These are phyloP conservation scores for Lichina pygmaea DNA, from an alignment of 495 filamentous ascomycete species.

Conservation along the genomic window DNA sequence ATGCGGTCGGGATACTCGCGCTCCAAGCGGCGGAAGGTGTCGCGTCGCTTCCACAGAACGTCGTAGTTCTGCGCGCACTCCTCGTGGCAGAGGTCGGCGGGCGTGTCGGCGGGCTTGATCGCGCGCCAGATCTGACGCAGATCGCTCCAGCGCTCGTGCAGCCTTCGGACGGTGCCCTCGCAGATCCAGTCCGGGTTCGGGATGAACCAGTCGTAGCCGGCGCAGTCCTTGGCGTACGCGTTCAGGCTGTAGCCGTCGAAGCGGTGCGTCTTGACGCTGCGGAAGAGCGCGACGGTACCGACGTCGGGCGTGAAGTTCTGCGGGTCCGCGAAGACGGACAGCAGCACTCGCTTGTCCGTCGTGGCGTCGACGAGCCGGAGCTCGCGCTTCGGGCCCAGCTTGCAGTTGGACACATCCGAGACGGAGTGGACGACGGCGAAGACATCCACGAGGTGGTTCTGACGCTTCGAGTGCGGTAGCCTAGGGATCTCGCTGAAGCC, in stretches of 20 bases:
- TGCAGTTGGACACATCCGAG: conserved; percentile 1
- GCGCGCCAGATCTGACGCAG: too few species aligned
- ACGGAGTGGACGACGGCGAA: conserved; percentile 6
- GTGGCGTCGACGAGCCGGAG: conserved; percentile 7
- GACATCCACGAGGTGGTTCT: conserved; percentile 3
- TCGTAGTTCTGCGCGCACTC: too few species aligned
- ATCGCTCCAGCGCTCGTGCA: too few species aligned
- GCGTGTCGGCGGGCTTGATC: too few species aligned
- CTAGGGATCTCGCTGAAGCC: conserved; percentile 4
- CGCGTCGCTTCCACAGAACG: conserved; percentile 5
- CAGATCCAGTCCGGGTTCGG: neutral
- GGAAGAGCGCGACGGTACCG: conserved; percentile 8
- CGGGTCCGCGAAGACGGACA: conserved; percentile 8
- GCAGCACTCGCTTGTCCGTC: conserved; percentile 5
- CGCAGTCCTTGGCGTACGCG: conserved; percentile 6
- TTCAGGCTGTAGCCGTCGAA: conserved; percentile 6
- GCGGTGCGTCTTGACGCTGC: conserved; percentile 6
- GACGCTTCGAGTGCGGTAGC: neutral
- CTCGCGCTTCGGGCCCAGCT: conserved; percentile 6
- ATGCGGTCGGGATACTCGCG: neutral
- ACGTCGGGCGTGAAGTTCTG: conserved; percentile 4
- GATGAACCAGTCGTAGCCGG: conserved; percentile 8
- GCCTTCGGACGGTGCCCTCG: too few species aligned
- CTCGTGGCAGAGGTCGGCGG: too few species aligned
- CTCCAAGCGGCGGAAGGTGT: neutral